Percentiles rank a stretch among this genome's conserved stretches.
Evolutionary conservation across 305 asterid genomes (phyloP).

Genomic region (Fraxinus greggii): DNA sequence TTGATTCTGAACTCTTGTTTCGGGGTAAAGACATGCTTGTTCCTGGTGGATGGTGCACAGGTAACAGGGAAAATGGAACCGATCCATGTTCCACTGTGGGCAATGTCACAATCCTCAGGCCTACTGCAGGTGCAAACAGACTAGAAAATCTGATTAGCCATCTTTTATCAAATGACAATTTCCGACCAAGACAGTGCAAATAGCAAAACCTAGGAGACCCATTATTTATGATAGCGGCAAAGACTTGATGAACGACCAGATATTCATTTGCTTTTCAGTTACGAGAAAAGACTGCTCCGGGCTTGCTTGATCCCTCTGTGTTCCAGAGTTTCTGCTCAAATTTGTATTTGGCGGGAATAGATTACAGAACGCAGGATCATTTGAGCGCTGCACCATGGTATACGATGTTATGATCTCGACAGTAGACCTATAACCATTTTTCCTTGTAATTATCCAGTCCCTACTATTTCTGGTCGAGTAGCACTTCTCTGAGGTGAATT

Average conservation of each 20-base stretch:
- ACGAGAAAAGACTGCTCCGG: slow-evolving; percentile 18
- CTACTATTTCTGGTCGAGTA: slow-evolving; percentile 10
- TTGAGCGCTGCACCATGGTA: background rate
- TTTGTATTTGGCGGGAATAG: slow-evolving; percentile 22
- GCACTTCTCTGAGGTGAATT: slow-evolving; percentile 22
- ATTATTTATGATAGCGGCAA: slow-evolving; percentile 21
- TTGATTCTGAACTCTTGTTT: slow-evolving; percentile 68
- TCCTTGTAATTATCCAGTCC: slow-evolving; percentile 19
- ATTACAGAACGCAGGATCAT: slow-evolving; percentile 9
- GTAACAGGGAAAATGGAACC: slow-evolving; percentile 64
- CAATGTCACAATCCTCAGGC: slow-evolving; percentile 56
- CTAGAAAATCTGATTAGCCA: slow-evolving; percentile 57
- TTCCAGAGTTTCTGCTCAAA: slow-evolving; percentile 20
- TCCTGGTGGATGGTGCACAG: slow-evolving; percentile 97
- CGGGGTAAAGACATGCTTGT: slow-evolving; percentile 67
- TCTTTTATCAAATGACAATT: slow-evolving; percentile 63
- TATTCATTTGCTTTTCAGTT: slow-evolving; percentile 8
- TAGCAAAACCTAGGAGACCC: slow-evolving; percentile 30
- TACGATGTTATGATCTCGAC: background rate
- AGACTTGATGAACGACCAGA: slow-evolving; percentile 16
- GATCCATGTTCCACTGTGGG: slow-evolving; percentile 84
- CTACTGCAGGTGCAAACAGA: slow-evolving; percentile 80
- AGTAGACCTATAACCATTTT: slow-evolving; percentile 16
- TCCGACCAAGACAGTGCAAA: slow-evolving; percentile 79
- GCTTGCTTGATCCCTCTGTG: slow-evolving; percentile 3